phyloP scores from a whole-genome alignment of 345 rosid species.

The Pistacia vera region DNA sequence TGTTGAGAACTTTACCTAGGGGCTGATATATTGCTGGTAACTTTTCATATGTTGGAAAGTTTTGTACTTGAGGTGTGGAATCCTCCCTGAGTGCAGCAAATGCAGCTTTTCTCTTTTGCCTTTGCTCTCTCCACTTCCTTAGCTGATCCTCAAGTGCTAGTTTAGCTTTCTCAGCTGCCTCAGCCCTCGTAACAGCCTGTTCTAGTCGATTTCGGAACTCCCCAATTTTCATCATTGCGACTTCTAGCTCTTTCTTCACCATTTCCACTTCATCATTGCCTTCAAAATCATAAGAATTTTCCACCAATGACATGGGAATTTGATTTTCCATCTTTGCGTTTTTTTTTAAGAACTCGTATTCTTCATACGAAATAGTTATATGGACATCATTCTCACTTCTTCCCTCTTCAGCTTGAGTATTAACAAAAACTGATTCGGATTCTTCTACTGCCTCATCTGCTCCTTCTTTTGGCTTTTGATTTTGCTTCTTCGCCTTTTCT shows the following conservation, averaged over 20 bases:
- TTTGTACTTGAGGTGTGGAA: conserved; percentile 22
- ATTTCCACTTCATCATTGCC: conserved; percentile 23
- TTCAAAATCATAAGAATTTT: conserved; percentile 15
- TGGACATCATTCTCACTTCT: conserved; percentile 7
- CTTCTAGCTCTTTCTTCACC: conserved; percentile 43
- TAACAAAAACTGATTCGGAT: conserved; percentile 9
- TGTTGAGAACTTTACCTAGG: conserved; percentile 50
- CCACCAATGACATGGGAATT: background rate
- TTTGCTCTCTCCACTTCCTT: conserved; percentile 41
- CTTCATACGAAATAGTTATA: conserved; percentile 32
- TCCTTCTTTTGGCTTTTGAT: conserved; percentile 28
- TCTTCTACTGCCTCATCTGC: conserved; percentile 21
- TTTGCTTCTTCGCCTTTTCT: conserved; percentile 36
- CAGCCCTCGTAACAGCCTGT: conserved; percentile 52
- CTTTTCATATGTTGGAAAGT: conserved; percentile 16
- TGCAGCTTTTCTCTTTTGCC: conserved; percentile 50
- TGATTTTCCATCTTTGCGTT: conserved; percentile 29
- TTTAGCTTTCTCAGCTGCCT: conserved; percentile 57
- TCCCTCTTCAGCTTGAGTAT: background rate
- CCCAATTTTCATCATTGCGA: conserved; percentile 29
- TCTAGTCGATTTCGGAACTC: conserved; percentile 52
- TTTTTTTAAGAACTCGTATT: conserved; percentile 32
- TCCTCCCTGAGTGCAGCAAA: conserved; percentile 43
- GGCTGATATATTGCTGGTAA: conserved; percentile 33
- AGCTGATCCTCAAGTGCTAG: conserved; percentile 39